Base-by-base conservation (phyloP, 257 asterid genomes). In the Ophiorrhiza pumila region DNA sequence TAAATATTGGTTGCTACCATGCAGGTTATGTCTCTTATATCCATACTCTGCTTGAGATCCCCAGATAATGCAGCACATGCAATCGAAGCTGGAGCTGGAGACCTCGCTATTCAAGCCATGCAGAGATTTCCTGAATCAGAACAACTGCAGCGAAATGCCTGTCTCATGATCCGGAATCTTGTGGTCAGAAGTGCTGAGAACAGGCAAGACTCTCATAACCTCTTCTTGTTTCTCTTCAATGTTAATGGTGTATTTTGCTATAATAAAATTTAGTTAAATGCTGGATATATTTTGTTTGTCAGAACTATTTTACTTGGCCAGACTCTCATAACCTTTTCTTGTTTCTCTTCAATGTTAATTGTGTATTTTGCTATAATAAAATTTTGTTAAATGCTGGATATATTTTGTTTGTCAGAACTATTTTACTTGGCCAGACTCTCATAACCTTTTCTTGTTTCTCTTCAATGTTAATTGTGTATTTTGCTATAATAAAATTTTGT, bases 81-180 rank as follows among this genome's bases (percentile, higher is more conserved):
- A 12, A 80, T 92, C 49, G 96, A 92, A 87, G 83, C 95, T 42
- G 98, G 99, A 81, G 99, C 94, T 2, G 97, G 98, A 72, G 97
- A 95, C 83, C 82, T 90, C 32, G 99, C 95, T 34, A 79, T 88
- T 65, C 95, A 86, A 81, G 82, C 90, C 57, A 91, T 94, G 97
- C 82, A 80, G 72, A 88, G 75, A 76, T 93, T 84, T 78, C 94
- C 96, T 6, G 83, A 88, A 32, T 80, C 86, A n/a, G 97, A 91
- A 59, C 97, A 87, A 79, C 85, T 91, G 76, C 98, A 87, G 78
- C 84, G 79, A 75, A 82, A 75, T 77, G 83, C 86, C 27, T 93
- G 98, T 79, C 88, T 91, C 72, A 93, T 93, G 98, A 89, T 93
- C 76, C 84, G 98, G 72, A 93, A 93, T 80, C 91, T 93, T 47